Base-by-base conservation (phyloP, 192 early-diverging fungal species). In the Coemansia sp. region DNA sequence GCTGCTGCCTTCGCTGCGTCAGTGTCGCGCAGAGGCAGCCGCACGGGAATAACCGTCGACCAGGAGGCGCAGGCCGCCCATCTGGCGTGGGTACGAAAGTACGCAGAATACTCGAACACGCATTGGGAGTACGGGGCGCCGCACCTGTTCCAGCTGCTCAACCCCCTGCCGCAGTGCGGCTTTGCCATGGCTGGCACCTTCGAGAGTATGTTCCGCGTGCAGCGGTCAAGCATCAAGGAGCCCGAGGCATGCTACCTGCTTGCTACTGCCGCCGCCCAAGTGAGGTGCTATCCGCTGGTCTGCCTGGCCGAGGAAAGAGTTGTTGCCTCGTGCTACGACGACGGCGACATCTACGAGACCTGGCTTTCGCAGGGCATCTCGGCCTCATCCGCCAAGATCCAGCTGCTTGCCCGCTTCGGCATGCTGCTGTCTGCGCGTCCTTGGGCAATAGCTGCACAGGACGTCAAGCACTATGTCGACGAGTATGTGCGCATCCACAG, bases 71-170 rank as follows among this genome's bases (percentile, higher is more conserved):
- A 61, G 31, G 61, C 59, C 8, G 34, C 56, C n/a, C 66, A 60
- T 30, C 29, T 62, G n/a, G 42, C 39, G 46, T 73, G 70, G 76
- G 71, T 46, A 26, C 62, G 66, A 52, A 63, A 52, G 30, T 79
- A 59, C n/a, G 64, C 46, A 18, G 67, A 69, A 23, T 37, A 53
- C 53, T 59, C 68, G 45, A 29, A 37, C 48, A 35, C 57, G 29
- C 68, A 74, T 25, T 80, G 72, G 68, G 67, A 61, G 31, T 64
- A 68, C 55, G 68, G 71, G 31, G 62, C 71, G n/a, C 77, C 77
- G 21, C 71, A 74, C 30, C 26, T 80, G 62, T 63, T 74, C 61
- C 72, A 71, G 68, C 62, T 80, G 61, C 62, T 80, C 16, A 63
- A 59, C 1, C 71, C 77, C 43, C 62, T 74, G 35, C 77, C 77